Conservation (phyloP, 2,329 filamentous ascomycete genomes). For the Bipolaris zeicola region DNA sequence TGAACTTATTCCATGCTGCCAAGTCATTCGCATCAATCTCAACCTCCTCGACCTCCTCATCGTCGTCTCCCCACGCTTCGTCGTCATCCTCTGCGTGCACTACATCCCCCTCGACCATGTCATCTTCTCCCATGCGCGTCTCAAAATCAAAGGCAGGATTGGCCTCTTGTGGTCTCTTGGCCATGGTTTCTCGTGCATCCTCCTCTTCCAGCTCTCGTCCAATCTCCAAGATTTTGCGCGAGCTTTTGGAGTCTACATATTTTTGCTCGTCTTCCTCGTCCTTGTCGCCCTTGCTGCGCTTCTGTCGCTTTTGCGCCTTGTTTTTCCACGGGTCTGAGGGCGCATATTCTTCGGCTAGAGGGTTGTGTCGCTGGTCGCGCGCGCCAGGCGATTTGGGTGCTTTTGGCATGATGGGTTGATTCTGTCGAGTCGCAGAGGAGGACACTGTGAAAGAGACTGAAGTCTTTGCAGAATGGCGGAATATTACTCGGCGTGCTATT, state of each 20-base stretch:
- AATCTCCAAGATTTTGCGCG: constrained; percentile 85
- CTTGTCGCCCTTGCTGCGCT: constrained; percentile 61
- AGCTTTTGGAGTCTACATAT: constrained; percentile 87
- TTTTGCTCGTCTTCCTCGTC: constrained; percentile 62
- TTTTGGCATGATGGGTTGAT: constrained; percentile 72
- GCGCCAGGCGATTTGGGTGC: constrained; percentile 62
- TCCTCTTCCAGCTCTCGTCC: constrained; percentile 89
- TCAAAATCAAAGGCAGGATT: constrained; percentile 80
- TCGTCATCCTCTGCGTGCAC: constrained; percentile 57
- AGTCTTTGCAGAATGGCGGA: background rate
- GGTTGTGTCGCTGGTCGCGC: constrained; percentile 78
- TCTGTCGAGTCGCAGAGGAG: too few relatives aligned
- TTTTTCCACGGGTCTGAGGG: constrained; percentile 72
- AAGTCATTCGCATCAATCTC: constrained; percentile 90
- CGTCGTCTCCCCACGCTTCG: constrained; percentile 77
- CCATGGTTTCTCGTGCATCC: constrained; percentile 62
- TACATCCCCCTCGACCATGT: constrained; percentile 54
- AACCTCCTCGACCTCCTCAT: constrained; percentile 69
- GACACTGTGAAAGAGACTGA: too few relatives aligned
- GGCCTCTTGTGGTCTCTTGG: constrained; percentile 49
- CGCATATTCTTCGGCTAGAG: constrained; percentile 86
- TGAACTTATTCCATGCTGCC: constrained; percentile 88
- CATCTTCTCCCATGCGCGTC: constrained; percentile 67
- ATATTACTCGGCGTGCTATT: background rate
- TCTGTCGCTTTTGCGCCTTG: constrained; percentile 68